Conservation (phyloP, 1,139 yeast genomes). For the Yamadazyma diddensiae region DNA sequence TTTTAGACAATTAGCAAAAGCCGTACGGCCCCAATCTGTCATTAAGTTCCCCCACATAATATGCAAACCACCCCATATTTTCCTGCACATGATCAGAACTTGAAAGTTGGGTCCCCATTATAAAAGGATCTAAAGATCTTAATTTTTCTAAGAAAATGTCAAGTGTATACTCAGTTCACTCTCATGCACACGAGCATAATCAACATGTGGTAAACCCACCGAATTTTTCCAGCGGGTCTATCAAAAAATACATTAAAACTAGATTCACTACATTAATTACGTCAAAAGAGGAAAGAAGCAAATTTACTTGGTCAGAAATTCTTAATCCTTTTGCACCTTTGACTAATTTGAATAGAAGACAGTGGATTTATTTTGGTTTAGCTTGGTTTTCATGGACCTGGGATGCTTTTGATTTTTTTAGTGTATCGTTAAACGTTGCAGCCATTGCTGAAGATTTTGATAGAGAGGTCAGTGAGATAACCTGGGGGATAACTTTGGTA, state of each 20-base stretch:
- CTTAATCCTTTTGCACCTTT: slow-evolving; percentile 36
- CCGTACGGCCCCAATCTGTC: too few relatives aligned
- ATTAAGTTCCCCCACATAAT: too few relatives aligned
- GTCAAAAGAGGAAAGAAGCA: slow-evolving; percentile 24
- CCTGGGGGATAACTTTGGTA: slow-evolving; percentile 46
- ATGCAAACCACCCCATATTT: too few relatives aligned
- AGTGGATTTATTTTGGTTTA: slow-evolving; percentile 36
- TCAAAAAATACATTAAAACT: slow-evolving; percentile 25
- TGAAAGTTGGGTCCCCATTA: too few relatives aligned
- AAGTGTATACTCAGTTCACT: slow-evolving; percentile 8
- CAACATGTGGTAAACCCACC: slow-evolving; percentile 34
- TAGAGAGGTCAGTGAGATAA: slow-evolving; percentile 25
- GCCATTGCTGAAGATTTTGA: slow-evolving; percentile 29
- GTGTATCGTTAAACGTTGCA: slow-evolving; percentile 33
- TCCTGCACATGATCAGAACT: too few relatives aligned
- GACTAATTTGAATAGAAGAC: slow-evolving; percentile 24
- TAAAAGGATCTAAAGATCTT: too few relatives aligned
- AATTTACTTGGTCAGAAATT: slow-evolving; percentile 27
- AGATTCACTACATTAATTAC: slow-evolving; percentile 33
- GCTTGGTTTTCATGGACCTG: slow-evolving; percentile 43
- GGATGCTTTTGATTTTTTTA: slow-evolving; percentile 41
- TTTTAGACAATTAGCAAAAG: too few relatives aligned
- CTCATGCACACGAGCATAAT: slow-evolving; percentile 21
- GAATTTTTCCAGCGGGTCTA: slow-evolving; percentile 22
- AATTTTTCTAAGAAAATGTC: slow-evolving; percentile 5